These are phyloP conservation scores for Pleomassaria siparia DNA, from an alignment of 2,329 filamentous ascomycete species.

Conservation along the genomic window DNA sequence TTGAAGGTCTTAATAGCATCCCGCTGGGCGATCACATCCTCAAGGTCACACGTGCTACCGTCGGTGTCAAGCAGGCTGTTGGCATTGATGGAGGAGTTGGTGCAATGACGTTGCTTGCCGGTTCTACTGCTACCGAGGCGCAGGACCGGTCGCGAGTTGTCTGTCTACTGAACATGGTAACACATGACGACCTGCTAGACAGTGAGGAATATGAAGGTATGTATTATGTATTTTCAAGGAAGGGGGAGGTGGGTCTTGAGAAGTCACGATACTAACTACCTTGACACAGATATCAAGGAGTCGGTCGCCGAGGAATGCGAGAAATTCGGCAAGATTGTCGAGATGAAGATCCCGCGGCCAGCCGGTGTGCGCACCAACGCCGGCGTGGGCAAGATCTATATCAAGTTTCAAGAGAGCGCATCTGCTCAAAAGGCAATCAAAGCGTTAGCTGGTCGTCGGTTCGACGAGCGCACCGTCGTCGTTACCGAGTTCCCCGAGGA, in stretches of 20 bases:
- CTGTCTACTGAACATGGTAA: conserved; percentile 98
- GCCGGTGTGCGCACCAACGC: conserved; percentile 78
- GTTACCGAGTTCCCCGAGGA: conserved; percentile 98
- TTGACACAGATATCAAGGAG: conserved; percentile 85
- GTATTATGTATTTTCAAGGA: conserved; percentile 15
- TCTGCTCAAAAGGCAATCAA: conserved; percentile 81
- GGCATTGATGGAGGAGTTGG: conserved; percentile 95
- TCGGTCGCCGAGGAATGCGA: conserved; percentile 90
- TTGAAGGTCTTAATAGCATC: conserved; percentile 91
- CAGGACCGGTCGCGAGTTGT: conserved; percentile 81
- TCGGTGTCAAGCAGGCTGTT: conserved; percentile 88
- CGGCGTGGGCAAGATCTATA: conserved; percentile 95
- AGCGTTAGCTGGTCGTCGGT: conserved; percentile 92
- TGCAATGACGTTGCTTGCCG: conserved; percentile 96
- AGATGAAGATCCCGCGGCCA: conserved; percentile 92
- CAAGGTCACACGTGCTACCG: conserved; percentile 84
- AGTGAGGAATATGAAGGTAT: conserved; percentile 92
- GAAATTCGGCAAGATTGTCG: conserved; percentile 83
- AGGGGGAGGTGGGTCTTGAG: too few species aligned
- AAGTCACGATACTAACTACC: conserved; percentile 41
- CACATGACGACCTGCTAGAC: conserved; percentile 89
- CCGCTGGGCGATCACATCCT: conserved; percentile 84
- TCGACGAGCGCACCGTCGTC: conserved; percentile 93
- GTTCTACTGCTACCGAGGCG: conserved; percentile 73
- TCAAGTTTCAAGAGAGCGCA: conserved; percentile 83